These are phyloP conservation scores for Suillus alpinus DNA, from an alignment of 768 basidiomycete species.

Conservation along the genomic window DNA sequence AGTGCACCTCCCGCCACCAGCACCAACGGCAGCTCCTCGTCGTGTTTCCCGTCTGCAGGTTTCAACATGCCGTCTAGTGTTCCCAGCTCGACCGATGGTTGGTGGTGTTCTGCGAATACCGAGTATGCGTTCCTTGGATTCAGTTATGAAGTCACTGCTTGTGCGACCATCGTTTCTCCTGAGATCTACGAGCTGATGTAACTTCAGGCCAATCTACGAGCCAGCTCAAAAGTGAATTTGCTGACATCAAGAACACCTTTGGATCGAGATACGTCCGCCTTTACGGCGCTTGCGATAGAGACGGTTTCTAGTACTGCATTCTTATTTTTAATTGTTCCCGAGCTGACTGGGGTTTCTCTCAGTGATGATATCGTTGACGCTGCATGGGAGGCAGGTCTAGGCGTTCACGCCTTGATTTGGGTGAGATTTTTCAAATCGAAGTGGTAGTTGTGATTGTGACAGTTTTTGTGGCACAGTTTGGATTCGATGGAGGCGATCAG, in stretches of 20 bases:
- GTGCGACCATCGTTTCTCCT: conserved; percentile 33
- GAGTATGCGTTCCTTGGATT: conserved; percentile 80
- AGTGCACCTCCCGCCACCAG: neutral
- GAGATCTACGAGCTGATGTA: conserved; percentile 5
- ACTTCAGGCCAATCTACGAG: conserved; percentile 52
- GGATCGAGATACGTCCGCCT: conserved; percentile 63
- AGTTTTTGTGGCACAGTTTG: conserved; percentile 27
- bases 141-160: conserved; percentile 69
- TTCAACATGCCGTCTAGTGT: conserved; percentile 55
- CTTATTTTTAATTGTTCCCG: neutral
- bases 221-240: conserved; percentile 53
- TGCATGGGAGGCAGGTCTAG: conserved; percentile 65
- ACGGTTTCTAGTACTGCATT: conserved; percentile 35
- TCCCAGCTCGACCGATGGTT: conserved; percentile 44
- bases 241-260: conserved; percentile 56
- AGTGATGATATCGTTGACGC: conserved; percentile 64
- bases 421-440: conserved; percentile 34
- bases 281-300: conserved; percentile 39
- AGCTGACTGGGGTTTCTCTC: conserved; percentile 15
- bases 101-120: conserved; percentile 63
- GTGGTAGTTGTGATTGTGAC: neutral
- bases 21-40: neutral
- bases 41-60: conserved; percentile 38
- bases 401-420: conserved; percentile 75
- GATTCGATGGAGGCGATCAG: conserved; percentile 37